These are phyloP conservation scores for Hypoxylon sp. DNA, from an alignment of 2,329 filamentous ascomycete genomes.

Conservation along the genomic window DNA sequence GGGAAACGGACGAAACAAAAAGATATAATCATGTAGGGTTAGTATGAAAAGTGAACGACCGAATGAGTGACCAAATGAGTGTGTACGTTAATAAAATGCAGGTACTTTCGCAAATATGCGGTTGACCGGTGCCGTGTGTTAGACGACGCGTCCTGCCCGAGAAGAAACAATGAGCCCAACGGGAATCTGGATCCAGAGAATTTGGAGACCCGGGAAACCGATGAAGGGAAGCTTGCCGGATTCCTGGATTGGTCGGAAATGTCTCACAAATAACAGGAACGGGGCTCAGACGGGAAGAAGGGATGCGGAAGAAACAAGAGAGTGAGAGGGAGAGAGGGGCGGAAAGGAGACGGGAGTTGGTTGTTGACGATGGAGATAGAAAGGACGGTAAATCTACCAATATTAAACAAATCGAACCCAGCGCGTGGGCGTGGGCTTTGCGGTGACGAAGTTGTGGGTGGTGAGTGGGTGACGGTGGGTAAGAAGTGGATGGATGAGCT, in stretches of 20 bases:
- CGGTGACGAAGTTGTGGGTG: constrained; percentile 33
- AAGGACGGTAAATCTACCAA: constrained; percentile 27
- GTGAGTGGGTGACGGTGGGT: too few relatives aligned
- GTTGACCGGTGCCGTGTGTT: constrained; percentile 30
- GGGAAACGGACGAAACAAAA: constrained; percentile 17
- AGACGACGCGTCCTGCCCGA: constrained; percentile 41
- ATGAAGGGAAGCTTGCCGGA: constrained; percentile 31
- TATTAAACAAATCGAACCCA: constrained; percentile 38
- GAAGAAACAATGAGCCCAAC: constrained; percentile 45
- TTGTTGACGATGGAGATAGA: constrained; percentile 36
- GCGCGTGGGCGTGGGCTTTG: constrained; percentile 30
- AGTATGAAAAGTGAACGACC: constrained; percentile 29
- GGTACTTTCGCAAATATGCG: constrained; percentile 30
- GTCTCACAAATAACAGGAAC: constrained; percentile 47
- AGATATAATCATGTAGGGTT: neutral
- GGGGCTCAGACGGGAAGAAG: constrained; percentile 38
- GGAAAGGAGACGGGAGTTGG: constrained; percentile 29
- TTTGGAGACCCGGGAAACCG: constrained; percentile 34
- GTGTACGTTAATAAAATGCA: constrained; percentile 35
- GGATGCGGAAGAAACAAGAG: constrained; percentile 39
- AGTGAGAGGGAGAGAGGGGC: constrained; percentile 27
- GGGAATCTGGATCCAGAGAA: constrained; percentile 42
- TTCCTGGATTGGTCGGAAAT: constrained; percentile 40
- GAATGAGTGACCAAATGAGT: constrained; percentile 37
- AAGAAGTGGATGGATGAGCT: constrained; percentile 17